Evolutionary conservation across 1,284 basidiomycete species (phyloP), one percentile per base, ranked within the genome.

Genomic region (Trichosporon sp.): DNA sequence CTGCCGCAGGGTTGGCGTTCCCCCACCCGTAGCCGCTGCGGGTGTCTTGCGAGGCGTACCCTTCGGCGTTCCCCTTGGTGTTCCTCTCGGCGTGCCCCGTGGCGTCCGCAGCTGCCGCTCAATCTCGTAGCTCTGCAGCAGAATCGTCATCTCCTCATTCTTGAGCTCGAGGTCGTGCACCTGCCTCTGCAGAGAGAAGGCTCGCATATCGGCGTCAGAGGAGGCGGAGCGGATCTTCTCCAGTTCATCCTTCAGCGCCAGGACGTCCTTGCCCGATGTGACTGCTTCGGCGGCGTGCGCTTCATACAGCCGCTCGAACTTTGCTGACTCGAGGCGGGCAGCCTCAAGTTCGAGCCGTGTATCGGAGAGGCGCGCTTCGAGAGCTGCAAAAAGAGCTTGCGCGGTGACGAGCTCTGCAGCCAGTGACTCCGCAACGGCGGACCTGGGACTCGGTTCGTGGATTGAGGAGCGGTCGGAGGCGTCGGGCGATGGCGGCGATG

Each of bases 361-460:
- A n/a, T 58, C 64, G 10, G 69, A 66, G 40, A 73, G 69, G 29
- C 56, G 44, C 14, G 54, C 31, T 27, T 69, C 70, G 25, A 58
- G 19, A 1, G 19, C 3, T 2, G 49, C 7, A 8, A 27, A 19
- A 32, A 21, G 46, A 6, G 31, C 16, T 13, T 33, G 31, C 3
- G 40, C 29, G 4, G 19, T 32, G 0, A 29, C 40, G 5, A 60
- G 32, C 21, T 60, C 59, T 6, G 46, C 44, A 13, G 44, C 27
- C 21, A 60, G 59, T 1, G 29, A 32, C 21, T 16, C 40, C 14
- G 46, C 25, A 11, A 57, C 11, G 2, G 56, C 32, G 10, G 33
- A 25, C 2, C 56, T n/a, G 56, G 10, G 19, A 7, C 10, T 36
- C 54, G 31, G 33, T 34, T 32, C 13, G n/a, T 14, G 58, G 11